phyloP scores from a whole-genome alignment of 2,329 filamentous ascomycete genomes.

The Exophiala bonariae region DNA sequence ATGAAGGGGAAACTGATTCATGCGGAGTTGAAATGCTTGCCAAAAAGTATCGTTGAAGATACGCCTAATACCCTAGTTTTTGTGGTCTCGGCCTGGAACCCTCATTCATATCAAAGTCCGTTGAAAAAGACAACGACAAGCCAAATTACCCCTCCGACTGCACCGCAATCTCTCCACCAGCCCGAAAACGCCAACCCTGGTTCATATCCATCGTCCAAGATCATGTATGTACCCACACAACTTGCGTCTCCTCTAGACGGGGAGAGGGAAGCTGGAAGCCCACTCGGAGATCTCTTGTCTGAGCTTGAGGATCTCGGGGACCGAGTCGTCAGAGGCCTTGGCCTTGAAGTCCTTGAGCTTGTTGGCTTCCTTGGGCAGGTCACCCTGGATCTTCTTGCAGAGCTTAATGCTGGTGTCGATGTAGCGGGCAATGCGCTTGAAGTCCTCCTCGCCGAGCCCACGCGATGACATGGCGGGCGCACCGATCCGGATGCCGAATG shows the following conservation, averaged over 20 bases:
- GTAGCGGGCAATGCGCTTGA: conserved; percentile 79
- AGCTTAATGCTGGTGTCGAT: conserved; percentile 80
- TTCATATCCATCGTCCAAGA: background rate
- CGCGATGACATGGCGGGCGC: conserved; percentile 97
- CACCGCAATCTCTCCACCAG: background rate
- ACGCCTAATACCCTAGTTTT: conserved; percentile 9
- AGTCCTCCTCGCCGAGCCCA: conserved; percentile 87
- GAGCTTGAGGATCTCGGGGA: conserved; percentile 78
- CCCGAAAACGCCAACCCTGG: conserved; percentile 10
- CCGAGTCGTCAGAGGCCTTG: conserved; percentile 76
- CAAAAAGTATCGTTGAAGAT: conserved; percentile 18
- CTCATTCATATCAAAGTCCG: conserved; percentile 14
- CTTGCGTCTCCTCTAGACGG: conserved; percentile 54
- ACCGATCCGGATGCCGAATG: conserved; percentile 89
- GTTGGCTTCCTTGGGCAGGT: conserved; percentile 93
- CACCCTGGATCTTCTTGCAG: conserved; percentile 79
- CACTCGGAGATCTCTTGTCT: conserved; percentile 87
- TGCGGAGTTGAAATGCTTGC: too few species aligned
- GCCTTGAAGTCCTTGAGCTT: conserved; percentile 99
- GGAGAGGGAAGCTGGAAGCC: conserved; percentile 89
- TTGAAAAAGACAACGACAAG: background rate
- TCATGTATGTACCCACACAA: background rate
- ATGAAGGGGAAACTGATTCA: too few species aligned
- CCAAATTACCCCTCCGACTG: background rate
- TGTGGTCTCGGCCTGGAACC: too few species aligned